Base-by-base conservation (phyloP, 108 stramenopile genomes). In the Fragilariopsis cylindrus region DNA sequence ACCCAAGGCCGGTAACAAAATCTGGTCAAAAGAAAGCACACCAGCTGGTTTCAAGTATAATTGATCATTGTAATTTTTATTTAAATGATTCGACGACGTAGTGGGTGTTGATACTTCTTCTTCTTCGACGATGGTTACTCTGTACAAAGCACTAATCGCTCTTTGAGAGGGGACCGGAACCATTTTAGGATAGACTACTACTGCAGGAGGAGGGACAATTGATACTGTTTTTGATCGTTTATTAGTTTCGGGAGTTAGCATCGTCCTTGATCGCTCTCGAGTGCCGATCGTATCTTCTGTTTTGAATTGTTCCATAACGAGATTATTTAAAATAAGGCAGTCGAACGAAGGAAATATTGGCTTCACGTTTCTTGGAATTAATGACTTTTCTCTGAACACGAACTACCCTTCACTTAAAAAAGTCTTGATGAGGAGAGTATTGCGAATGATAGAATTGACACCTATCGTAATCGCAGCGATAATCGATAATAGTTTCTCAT, bases 1-100 rank as follows among this genome's bases (percentile, higher is more conserved):
- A 3, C 73, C 80, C 43, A 83, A 39, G n/a, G 86, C 76, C 46
- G 82, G 86, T 18, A 87, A 63, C 63, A 87, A 75, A 41, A 87
- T 80, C 44, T 87, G 73, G 48, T 83, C 72, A 9, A 87, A 79
- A n/a, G 76, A 80, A 16, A 87, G 67, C 19, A 87, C 52, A 19
- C 86, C 86, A 30, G 76, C 69, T 11, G 71, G 68, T 30, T 49
- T 30, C n/a, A 81, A 42, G 19, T 54, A 40, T 3, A 13, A 7
- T 53, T 84, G 83, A 71, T 84, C 76, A 44, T 65, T 69, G 13
- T 75, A 60, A 19, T 60, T 16, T 3, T 62, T 70, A 5, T 43
- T 19, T 41, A 43, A 30, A 44, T 50, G 18, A 41, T 60, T 52
- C 15, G 15, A 46, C 30, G 4, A 15, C 15, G 39, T 39, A 19